Evolutionary conservation across 768 basidiomycete species (phyloP).

Genomic region (Tulasnella sp.): DNA sequence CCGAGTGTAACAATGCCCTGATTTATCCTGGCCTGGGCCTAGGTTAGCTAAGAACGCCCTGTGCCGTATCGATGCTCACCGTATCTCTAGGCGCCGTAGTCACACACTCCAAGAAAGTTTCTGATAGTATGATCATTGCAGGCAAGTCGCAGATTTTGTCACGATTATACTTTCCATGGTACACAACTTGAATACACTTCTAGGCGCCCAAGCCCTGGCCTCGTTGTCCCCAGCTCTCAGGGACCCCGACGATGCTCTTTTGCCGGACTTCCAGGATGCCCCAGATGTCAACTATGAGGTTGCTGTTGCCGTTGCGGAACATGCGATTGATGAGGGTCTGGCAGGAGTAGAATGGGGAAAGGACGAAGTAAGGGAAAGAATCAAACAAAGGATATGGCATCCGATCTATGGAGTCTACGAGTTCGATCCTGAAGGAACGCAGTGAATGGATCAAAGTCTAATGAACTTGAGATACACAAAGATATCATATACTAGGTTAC

Average conservation of each 20-base stretch:
- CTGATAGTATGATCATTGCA: constrained; percentile 81
- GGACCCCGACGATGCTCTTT: constrained; percentile 54
- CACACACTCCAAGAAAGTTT: constrained; percentile 46
- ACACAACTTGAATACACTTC: no score
- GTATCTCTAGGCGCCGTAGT: constrained; percentile 37
- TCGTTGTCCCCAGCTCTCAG: constrained; percentile 59
- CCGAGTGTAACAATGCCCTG: constrained; percentile 66
- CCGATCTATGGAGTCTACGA: constrained; percentile 53
- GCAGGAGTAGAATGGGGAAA: constrained; percentile 46
- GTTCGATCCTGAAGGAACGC: constrained; percentile 42
- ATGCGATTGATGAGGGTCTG: constrained; percentile 60
- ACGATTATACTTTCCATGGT: not conserved
- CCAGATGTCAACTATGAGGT: constrained; percentile 65
- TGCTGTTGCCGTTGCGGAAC: constrained; percentile 67
- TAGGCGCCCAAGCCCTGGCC: constrained; percentile 35
- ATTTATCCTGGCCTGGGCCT: constrained; percentile 81
- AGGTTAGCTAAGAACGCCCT: constrained; percentile 28
- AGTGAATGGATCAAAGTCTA: no score
- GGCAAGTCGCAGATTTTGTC: constrained; percentile 35
- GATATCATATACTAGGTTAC: no score
- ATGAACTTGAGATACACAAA: no score
- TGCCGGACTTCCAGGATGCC: constrained; percentile 67
- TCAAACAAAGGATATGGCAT: constrained; percentile 43
- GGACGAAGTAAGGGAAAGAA: constrained; percentile 41
- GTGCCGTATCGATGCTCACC: not conserved